Base-by-base conservation (phyloP, 208 protist species). In the Leishmania aethiopica region DNA sequence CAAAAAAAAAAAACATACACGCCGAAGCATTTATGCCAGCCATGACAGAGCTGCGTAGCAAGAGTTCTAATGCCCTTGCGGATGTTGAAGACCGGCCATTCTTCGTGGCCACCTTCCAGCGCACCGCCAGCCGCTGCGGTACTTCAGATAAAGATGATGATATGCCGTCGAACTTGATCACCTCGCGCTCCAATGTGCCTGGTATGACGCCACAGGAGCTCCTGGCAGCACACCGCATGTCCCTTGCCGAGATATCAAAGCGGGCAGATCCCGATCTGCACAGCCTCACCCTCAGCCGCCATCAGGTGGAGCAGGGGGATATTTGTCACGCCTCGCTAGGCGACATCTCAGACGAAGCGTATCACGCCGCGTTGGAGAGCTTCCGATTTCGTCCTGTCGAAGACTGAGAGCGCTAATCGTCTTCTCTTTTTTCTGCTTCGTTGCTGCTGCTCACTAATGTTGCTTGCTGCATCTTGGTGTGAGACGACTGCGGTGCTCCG, bases 261-360 rank as follows among this genome's bases (percentile, higher is more conserved):
- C 83, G 84, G 40, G 47, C 76, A 0, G 85, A 88, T 47, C 49
- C 84, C 17, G 89, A 94, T 51, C 17, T 94, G 28, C 88, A 94
- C 86, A 92, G 94, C 76, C 72, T 97, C 45, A 97, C 94, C 0
- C 86, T 97, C 42, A 93, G 90, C 74, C 92, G 94, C 55, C 90
- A 92, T 51, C 91, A 97, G 75, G 82, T 95, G 7, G 86, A 92
- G 66, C 76, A 78, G 1, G 90, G 91, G 71, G 81, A 83, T 3
- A 40, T 85, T 35, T 76, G 75, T 7, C 74, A 76, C 32, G 80
- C 78, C 1, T 85, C 74, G 2, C 62, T 89, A 57, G 86, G 77
- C 70, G 69, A 82, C 19, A 86, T 90, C 22, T 77, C 84, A 1
- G 86, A 90, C 51, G 81, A 88, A 15, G 88, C 90, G 53, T 90